These are phyloP conservation scores for Blastomyces percursus DNA, from an alignment of 2,329 filamentous ascomycete species.

Conservation along the genomic window DNA sequence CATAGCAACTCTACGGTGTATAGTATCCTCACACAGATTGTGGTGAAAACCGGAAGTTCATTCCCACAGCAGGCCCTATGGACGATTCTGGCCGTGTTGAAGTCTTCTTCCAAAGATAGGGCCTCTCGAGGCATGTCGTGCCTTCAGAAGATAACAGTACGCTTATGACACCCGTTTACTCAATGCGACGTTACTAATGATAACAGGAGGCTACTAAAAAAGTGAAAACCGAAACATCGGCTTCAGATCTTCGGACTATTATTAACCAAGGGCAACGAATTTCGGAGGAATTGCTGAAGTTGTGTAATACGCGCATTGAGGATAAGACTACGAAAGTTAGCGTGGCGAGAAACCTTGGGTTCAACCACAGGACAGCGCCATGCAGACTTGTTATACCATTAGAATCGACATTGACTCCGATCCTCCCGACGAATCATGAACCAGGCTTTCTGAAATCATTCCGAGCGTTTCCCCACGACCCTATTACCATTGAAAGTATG, in stretches of 20 bases:
- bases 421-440: conserved; percentile 61
- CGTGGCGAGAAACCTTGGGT: conserved; percentile 64
- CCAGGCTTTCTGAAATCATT: conserved; percentile 54
- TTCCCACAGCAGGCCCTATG: conserved; percentile 88
- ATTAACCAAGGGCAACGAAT: conserved; percentile 72
- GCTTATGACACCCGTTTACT: conserved; percentile 8
- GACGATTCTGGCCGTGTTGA: conserved; percentile 79
- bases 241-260: conserved; percentile 55
- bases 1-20: conserved; percentile 73
- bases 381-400: conserved; percentile 81
- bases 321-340: conserved; percentile 58
- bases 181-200: conserved; percentile 12
- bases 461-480: conserved; percentile 75
- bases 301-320: conserved; percentile 71
- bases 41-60: conserved; percentile 72
- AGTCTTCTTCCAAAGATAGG: conserved; percentile 64
- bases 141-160: conserved; percentile 32
- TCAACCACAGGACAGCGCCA: conserved; percentile 72
- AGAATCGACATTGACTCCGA: conserved; percentile 72
- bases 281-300: conserved; percentile 65
- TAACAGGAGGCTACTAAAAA: conserved; percentile 43
- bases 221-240: conserved; percentile 29
- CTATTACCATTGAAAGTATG: conserved; percentile 61
- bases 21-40: conserved; percentile 63
- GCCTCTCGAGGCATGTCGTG: conserved; percentile 41